Evolutionary conservation across 2,329 filamentous ascomycete genomes (phyloP).

Genomic region (Chrysosporium queenslandicum): DNA sequence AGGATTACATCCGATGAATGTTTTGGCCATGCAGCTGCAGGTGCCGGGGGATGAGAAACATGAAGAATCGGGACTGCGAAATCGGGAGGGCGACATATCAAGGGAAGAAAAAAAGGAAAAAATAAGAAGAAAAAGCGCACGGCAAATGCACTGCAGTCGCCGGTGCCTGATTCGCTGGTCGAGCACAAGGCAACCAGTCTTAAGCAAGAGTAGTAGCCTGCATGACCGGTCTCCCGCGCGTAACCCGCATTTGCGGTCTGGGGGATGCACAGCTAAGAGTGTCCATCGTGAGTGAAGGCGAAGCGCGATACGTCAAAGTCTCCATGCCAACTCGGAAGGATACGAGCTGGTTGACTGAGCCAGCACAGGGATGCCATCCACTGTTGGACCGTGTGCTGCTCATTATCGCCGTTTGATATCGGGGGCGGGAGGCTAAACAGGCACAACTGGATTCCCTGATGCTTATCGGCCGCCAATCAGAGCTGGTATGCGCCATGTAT

Average conservation of each 20-base stretch:
- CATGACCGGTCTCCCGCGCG: not conserved
- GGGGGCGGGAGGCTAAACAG: not conserved
- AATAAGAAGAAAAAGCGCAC: not conserved
- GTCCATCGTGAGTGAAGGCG: too few species aligned
- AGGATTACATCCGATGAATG: not conserved
- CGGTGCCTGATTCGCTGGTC: constrained; percentile 1
- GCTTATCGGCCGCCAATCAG: not conserved
- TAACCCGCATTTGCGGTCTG: not conserved
- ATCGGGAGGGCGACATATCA: too few species aligned
- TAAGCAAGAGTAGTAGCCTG: not conserved
- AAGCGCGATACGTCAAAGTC: too few species aligned
- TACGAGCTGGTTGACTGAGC: not conserved
- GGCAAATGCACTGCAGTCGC: constrained; percentile 1
- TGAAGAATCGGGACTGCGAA: constrained; percentile 2
- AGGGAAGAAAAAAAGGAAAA: too few species aligned
- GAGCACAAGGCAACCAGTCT: constrained; percentile 7
- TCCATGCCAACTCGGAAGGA: not conserved
- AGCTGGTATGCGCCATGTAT: not conserved
- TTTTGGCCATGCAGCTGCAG: not conserved
- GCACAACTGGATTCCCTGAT: not conserved
- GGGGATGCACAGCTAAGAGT: not conserved
- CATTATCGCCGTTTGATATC: not conserved
- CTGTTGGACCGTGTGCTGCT: not conserved
- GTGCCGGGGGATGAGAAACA: not conserved
- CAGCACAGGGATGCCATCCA: not conserved